These are phyloP conservation scores for Poterioochromonas sp. DNA, from an alignment of 352 stramenopile species.

Conservation along the genomic window DNA sequence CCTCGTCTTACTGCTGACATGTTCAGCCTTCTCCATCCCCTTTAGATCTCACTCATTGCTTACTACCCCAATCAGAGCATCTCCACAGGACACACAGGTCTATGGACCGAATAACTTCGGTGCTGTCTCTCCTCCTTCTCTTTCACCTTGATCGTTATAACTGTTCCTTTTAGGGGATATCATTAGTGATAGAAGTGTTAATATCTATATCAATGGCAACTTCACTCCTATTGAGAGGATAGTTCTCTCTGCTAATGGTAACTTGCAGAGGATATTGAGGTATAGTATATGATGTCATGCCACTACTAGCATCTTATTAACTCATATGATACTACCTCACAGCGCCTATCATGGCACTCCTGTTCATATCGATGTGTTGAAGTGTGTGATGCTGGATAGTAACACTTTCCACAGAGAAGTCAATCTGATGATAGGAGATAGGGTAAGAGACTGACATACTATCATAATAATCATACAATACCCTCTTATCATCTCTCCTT, in stretches of 20 bases:
- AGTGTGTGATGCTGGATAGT: slow-evolving; percentile 37
- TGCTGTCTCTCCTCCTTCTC: too few species aligned
- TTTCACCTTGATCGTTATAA: too few species aligned
- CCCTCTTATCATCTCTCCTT: too few species aligned
- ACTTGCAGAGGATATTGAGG: slow-evolving; percentile 45
- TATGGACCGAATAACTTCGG: too few species aligned
- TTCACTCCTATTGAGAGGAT: slow-evolving; percentile 46
- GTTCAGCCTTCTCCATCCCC: too few species aligned
- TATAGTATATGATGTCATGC: slow-evolving; percentile 21
- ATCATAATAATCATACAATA: too few species aligned
- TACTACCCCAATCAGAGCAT: too few species aligned
- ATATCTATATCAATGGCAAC: slow-evolving; percentile 6
- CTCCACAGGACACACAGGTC: too few species aligned
- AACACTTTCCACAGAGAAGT: slow-evolving; percentile 41
- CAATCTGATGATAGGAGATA: slow-evolving; percentile 36
- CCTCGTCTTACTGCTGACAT: too few species aligned
- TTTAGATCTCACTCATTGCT: too few species aligned
- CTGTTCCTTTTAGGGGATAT: slow-evolving; percentile 42
- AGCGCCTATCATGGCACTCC: slow-evolving; percentile 46
- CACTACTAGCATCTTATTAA: too few species aligned
- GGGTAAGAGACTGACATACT: neutral
- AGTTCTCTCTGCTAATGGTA: slow-evolving; percentile 44
- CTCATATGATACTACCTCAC: too few species aligned
- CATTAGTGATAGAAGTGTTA: slow-evolving; percentile 33
- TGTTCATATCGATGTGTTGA: slow-evolving; percentile 38